Evolutionary conservation across 2,329 filamentous ascomycete species (phyloP), one percentile per base, ranked within the genome.

Genomic region (Keithomyces neogunnii): DNA sequence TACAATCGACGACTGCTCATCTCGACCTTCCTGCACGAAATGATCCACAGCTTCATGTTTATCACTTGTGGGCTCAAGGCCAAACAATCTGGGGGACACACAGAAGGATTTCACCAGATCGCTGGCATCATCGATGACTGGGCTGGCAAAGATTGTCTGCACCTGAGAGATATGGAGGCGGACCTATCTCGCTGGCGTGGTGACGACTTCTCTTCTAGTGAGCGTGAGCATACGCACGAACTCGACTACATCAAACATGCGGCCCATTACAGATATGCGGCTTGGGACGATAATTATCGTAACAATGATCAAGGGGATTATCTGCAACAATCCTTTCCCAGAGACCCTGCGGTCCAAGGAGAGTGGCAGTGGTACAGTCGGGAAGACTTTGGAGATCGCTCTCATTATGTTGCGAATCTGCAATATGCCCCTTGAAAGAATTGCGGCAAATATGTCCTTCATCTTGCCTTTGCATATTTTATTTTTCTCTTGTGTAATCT

Each of bases 31-130:
- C 60, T 86, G 45, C 82, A 85, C 60, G 82, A 86, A 65, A 74
- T 85, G 57, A 81, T 85, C 46, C 82, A 85, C 65, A 81, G 81
- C 64, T 85, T 83, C 60, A 68, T 85, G 13, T 85, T 85, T 56
- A 75, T 85, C 51, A 71, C 69, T 48, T 83, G 80, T 57, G 82
- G 82, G 3, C 77, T 81, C 61, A 71, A 74, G 43, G 81, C 81
- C 0, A 68, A 74, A 36, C 66, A 71, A 29, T 69, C 73, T 42
- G 81, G 80, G 9, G 82, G 82, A 0, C 82, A 85, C 56, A 85
- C 82, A 2, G 62, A 69, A 2, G 82, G 80, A 2, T 85, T 85
- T 58, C 69, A 71, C 31, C 69, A 69, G 45, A 84, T 85, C 55
- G 81, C 81, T 31, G 68, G 67, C 30, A 65, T 78, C n/a, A 81